Evolutionary conservation across 2,329 filamentous ascomycete genomes (phyloP), one percentile per base, ranked within the genome.

Genomic region (Calonectria crousiana): DNA sequence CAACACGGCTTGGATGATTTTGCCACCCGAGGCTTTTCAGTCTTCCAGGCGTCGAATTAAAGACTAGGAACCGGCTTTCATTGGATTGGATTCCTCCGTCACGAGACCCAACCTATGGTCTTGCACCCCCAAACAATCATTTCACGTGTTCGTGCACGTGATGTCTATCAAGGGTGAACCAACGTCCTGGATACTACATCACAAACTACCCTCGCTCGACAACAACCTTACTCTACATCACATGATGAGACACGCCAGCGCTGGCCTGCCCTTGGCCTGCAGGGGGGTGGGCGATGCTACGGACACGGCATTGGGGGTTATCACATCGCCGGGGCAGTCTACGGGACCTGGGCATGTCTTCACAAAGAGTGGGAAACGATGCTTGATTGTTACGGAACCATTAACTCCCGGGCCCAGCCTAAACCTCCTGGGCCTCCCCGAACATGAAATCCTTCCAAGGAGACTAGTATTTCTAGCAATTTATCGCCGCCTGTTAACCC

Each of bases 231-330:
- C 60, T 72, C 67, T 69, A 58, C 66, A 79, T 78, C 74, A 81
- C 78, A 80, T 78, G 76, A 75, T 68, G 66, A 58, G 18, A 74
- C 60, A 76, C 41, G 72, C 69, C 67, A 52, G 73, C 62, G 71
- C 51, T 74, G 73, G 72, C 53, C 67, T 64, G 41, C 18, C 23
- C 66, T 75, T 71, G 67, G 71, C 16, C 71, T 41, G 66, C 72
- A 79, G 76, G 76, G 78, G 78, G 28, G 76, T 78, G 79, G 67
- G 62, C 26, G 74, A 71, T 64, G 70, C 60, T 65, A 73, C 62
- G 72, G 72, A 77, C 78, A 79, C 79, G 78, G 78, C 74, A 79
- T 77, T 74, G 77, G 79, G 79, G 74, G 74, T 79, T 77, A 77
- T 81, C 79, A 81, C 78, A 81, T 80, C 62, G 66, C 67, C 58